Evolutionary conservation across 2,329 filamentous ascomycete genomes (phyloP).

Genomic region (Pseudocercospora fijiensis): DNA sequence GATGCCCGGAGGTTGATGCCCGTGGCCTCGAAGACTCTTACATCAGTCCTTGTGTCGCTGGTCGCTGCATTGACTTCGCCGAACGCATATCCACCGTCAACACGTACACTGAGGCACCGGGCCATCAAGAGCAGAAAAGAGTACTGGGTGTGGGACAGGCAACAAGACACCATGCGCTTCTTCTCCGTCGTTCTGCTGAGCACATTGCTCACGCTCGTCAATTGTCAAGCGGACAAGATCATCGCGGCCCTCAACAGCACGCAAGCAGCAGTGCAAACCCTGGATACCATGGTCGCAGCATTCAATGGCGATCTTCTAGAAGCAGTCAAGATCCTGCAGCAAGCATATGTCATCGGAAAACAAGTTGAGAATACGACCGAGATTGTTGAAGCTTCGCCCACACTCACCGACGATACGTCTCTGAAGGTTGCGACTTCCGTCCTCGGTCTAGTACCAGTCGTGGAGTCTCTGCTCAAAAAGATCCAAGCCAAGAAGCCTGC

Average conservation of each 20-base stretch:
- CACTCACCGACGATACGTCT: not conserved
- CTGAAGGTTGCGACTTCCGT: not conserved
- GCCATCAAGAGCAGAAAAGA: not conserved
- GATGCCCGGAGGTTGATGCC: not conserved
- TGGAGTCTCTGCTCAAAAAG: not conserved
- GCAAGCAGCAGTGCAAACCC: not conserved
- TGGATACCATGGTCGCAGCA: not conserved
- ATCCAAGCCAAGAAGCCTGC: not conserved
- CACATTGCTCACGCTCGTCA: slow-evolving; percentile 1
- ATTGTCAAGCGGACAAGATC: not conserved
- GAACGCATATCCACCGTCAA: not conserved
- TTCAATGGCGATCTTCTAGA: not conserved
- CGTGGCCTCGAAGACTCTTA: not conserved
- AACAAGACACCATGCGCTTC: not conserved
- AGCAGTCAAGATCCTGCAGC: slow-evolving; percentile 3
- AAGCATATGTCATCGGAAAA: not conserved
- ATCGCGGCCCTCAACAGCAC: not conserved
- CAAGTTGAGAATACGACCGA: not conserved
- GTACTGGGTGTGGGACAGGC: too few relatives aligned
- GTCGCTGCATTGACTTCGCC: not conserved
- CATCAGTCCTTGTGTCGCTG: not conserved
- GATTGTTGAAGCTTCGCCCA: not conserved
- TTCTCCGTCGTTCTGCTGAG: not conserved
- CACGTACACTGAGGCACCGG: not conserved
- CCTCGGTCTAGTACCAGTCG: not conserved